Conservation (phyloP, 768 basidiomycete species). For the Hebeloma cylindrosporum region DNA sequence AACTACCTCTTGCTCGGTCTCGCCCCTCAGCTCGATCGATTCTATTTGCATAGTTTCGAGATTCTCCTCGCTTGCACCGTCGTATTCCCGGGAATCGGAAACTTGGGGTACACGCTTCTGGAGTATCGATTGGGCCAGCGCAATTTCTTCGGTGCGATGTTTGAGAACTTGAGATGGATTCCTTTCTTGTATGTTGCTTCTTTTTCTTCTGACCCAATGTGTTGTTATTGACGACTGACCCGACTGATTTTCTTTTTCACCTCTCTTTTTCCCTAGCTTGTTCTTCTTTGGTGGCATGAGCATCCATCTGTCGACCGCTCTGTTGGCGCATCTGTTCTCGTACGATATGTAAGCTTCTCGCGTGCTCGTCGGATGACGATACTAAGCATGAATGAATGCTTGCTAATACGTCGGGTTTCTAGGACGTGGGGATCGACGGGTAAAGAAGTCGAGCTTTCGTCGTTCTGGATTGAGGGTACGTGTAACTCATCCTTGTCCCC, state of each 20-base stretch:
- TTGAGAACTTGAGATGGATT: slow-evolving; percentile 63
- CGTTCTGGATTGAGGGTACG: slow-evolving; percentile 76
- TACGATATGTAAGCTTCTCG: slow-evolving; percentile 47
- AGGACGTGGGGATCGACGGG: slow-evolving; percentile 59
- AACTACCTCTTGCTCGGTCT: slow-evolving; percentile 80
- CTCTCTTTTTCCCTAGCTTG: slow-evolving; percentile 39
- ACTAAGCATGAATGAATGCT: too few relatives aligned
- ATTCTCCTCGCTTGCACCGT: slow-evolving; percentile 75
- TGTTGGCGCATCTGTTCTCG: slow-evolving; percentile 69
- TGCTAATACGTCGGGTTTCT: slow-evolving; percentile 2
- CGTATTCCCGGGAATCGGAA: slow-evolving; percentile 78
- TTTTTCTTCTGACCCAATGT: not conserved
- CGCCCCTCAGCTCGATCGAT: slow-evolving; percentile 63
- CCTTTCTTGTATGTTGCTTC: slow-evolving; percentile 66
- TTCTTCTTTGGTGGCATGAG: slow-evolving; percentile 79
- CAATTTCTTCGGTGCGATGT: slow-evolving; percentile 44
- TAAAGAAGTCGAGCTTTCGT: slow-evolving; percentile 85
- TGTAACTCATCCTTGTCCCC: too few relatives aligned
- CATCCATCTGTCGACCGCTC: slow-evolving; percentile 66
- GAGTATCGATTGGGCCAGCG: slow-evolving; percentile 75
- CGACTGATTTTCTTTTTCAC: slow-evolving; percentile 7
- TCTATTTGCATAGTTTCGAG: slow-evolving; percentile 80
- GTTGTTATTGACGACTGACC: not conserved
- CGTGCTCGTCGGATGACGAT: not conserved
- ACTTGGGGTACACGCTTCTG: slow-evolving; percentile 68